phyloP scores from a whole-genome alignment of 2,329 filamentous ascomycete species.

The Exophiala mesophila region DNA sequence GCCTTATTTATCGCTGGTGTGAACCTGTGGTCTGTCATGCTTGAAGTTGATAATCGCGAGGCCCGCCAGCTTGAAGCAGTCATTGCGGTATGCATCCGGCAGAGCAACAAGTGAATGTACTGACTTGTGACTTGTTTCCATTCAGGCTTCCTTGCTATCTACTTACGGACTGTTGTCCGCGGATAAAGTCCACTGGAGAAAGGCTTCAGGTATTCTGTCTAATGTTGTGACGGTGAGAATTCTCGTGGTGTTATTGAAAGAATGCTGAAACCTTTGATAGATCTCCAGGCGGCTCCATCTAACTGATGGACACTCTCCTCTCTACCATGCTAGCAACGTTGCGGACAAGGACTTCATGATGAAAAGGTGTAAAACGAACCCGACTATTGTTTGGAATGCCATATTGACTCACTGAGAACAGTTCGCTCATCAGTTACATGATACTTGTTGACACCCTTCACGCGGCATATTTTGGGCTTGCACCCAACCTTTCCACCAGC shows the following conservation, averaged over 20 bases:
- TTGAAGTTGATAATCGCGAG: conserved; percentile 2
- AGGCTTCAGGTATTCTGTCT: conserved; percentile 2
- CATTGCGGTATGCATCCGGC: neutral
- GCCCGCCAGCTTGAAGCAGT: neutral
- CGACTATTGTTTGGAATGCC: too few relatives aligned
- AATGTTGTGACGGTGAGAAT: conserved; percentile 11
- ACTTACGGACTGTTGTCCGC: conserved; percentile 6
- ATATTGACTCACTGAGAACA: neutral
- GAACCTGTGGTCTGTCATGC: neutral
- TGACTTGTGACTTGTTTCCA: neutral
- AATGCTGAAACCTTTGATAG: conserved; percentile 2
- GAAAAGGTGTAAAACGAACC: conserved; percentile 16
- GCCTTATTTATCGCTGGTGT: neutral
- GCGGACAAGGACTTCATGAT: conserved; percentile 7
- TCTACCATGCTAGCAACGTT: neutral
- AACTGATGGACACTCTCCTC: conserved; percentile 10
- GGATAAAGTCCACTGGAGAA: conserved; percentile 1
- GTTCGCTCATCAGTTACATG: neutral
- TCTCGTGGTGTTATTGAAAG: neutral
- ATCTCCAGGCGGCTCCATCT: conserved; percentile 12
- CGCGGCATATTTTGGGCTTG: neutral
- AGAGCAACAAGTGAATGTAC: neutral
- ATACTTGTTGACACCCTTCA: neutral
- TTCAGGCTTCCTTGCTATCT: neutral
- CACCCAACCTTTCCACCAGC: neutral